These are phyloP conservation scores for Fusarium sp. DNA, from an alignment of 2,329 filamentous ascomycete genomes.

Conservation along the genomic window DNA sequence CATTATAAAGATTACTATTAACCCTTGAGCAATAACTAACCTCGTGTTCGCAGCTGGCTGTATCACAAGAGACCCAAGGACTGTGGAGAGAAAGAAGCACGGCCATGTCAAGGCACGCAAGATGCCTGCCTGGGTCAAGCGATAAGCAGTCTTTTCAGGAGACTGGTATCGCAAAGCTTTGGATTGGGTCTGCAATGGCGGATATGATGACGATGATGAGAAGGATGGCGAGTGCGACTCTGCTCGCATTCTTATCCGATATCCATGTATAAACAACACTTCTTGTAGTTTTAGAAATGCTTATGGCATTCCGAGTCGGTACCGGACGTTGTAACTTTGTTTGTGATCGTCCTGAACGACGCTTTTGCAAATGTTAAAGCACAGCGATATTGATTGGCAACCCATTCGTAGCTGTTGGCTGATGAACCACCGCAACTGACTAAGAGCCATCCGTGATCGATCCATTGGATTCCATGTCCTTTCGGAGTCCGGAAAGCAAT, in stretches of 20 bases:
- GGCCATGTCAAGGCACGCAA: conserved; percentile 97
- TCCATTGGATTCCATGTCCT: conserved; percentile 3
- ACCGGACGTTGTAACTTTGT: conserved; percentile 24
- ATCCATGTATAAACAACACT: conserved; percentile 45
- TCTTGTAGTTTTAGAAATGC: conserved; percentile 47
- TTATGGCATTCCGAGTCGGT: conserved; percentile 27
- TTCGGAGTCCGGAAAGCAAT: conserved; percentile 15
- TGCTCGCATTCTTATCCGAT: conserved; percentile 24
- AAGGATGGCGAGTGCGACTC: conserved; percentile 30
- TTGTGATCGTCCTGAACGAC: conserved; percentile 12
- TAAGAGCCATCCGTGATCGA: conserved; percentile 8
- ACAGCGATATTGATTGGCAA: not conserved
- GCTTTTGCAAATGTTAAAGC: not conserved
- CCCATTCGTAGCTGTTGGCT: not conserved
- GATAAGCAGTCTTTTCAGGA: conserved; percentile 54
- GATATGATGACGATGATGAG: conserved; percentile 37
- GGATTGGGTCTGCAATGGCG: conserved; percentile 28
- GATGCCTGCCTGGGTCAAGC: conserved; percentile 98
- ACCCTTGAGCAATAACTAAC: conserved; percentile 55
- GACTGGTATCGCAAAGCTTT: conserved; percentile 25
- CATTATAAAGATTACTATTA: conserved; percentile 8
- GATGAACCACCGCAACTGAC: conserved; percentile 3
- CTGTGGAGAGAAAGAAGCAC: conserved; percentile 97
- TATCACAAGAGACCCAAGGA: conserved; percentile 89
- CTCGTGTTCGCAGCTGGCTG: conserved; percentile 76